Evolutionary conservation across 2,329 filamentous ascomycete species (phyloP), one percentile per base, ranked within the genome.

Genomic region (Stachybotrys echinatus): DNA sequence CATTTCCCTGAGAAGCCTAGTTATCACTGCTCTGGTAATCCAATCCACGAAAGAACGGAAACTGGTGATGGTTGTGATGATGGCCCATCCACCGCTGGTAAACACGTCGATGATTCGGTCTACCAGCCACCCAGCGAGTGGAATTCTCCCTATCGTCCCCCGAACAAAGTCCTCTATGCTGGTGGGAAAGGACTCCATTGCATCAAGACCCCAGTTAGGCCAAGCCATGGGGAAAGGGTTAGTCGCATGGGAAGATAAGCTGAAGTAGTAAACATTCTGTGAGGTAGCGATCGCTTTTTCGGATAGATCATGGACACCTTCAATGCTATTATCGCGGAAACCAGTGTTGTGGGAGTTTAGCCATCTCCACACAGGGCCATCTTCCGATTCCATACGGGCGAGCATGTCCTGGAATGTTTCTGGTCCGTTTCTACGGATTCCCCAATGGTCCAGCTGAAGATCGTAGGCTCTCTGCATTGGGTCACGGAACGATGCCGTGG

Each of bases 341-440:
- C 49, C 49, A 34, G 43, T 50, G 2, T 50, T 42, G 18, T 21
- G n/a, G 5, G 49, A 50, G 18, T 39, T 18, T 23, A 50, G n/a
- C 49, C 49, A 50, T 21, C 18, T 50, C 49, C 45, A 44, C 22
- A 50, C 49, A 6, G 49, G 49, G 40, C 49, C 49, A 27, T 48
- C 23, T 18, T 38, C 45, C 3, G 44, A 47, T 45, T 45, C 49
- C 23, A 50, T 21, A 6, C 49, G 45, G 19, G 38, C 27, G 20
- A 50, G 44, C 49, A 50, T 50, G 39, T 43, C 12, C 49, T 50
- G 49, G 45, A 50, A 50, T 8, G 14, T 48, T 27, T 50, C 49
- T 18, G 27, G 31, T 34, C 7, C 23, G 6, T 18, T 19, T 23
- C 49, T 50, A 12, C 49, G 21, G 40, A 50, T 48, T 38, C 49